These are phyloP conservation scores for Zygosaccharomyces pseudobailii DNA, from an alignment of 1,139 yeast species.

Conservation along the genomic window DNA sequence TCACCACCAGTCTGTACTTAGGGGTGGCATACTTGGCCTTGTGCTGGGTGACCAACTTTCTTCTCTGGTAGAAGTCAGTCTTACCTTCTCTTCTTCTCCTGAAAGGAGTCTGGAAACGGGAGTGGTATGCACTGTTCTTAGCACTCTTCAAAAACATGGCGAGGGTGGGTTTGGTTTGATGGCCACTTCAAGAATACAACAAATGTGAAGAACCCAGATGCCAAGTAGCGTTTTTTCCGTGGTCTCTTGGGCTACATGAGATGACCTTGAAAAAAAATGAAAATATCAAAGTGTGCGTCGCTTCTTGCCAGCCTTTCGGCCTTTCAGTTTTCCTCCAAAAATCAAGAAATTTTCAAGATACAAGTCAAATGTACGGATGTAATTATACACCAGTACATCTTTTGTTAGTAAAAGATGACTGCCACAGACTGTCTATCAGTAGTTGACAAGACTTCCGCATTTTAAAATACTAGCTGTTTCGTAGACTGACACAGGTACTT, in stretches of 20 bases:
- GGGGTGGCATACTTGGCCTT: conserved; percentile 99
- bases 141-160: conserved; percentile 67
- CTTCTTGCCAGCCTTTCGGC: background rate
- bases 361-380: too few species aligned
- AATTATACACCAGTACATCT: too few species aligned
- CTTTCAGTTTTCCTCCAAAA: background rate
- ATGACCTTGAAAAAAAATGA: background rate
- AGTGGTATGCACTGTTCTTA: conserved; percentile 92
- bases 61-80: conserved; percentile 99
- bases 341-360: too few species aligned
- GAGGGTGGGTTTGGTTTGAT: conserved; percentile 2
- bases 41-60: conserved; percentile 99
- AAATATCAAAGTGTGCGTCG: background rate
- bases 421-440: too few species aligned
- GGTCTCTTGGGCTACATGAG: background rate
- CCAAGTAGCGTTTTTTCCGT: background rate
- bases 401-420: too few species aligned
- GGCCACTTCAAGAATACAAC: background rate
- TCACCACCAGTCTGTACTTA: conserved; percentile 98
- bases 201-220: too few species aligned
- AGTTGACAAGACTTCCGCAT: too few species aligned
- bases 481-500: too few species aligned
- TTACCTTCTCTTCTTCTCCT: conserved; percentile 99
- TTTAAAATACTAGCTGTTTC: too few species aligned
- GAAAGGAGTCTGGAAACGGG: conserved; percentile 99